These are phyloP conservation scores for Neurospora intermedia DNA, from an alignment of 495 filamentous ascomycete genomes.

Conservation along the genomic window DNA sequence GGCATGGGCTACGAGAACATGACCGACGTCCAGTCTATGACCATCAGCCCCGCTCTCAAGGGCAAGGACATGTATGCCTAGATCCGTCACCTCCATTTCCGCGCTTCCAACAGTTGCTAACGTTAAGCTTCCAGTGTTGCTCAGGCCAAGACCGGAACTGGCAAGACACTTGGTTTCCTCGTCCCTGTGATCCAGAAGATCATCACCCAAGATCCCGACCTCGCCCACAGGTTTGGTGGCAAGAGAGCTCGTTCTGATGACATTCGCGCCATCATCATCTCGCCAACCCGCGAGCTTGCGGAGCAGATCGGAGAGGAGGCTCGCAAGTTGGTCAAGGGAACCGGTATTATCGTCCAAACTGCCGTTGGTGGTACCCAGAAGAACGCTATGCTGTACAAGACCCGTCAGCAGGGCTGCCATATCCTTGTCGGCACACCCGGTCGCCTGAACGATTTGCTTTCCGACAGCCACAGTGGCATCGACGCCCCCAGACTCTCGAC, in stretches of 20 bases:
- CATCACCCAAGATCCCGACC: slow-evolving; percentile 44
- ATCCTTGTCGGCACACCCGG: slow-evolving; percentile 86
- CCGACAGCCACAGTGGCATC: slow-evolving; percentile 55
- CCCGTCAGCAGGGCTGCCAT: slow-evolving; percentile 70
- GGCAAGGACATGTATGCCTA: slow-evolving; percentile 71
- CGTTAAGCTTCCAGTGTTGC: slow-evolving; percentile 50
- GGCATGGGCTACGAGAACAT: slow-evolving; percentile 72
- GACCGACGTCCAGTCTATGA: slow-evolving; percentile 85
- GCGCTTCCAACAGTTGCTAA: neutral
- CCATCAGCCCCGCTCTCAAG: slow-evolving; percentile 64
- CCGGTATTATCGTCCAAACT: slow-evolving; percentile 65
- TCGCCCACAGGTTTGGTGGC: slow-evolving; percentile 20
- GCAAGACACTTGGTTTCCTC: slow-evolving; percentile 79
- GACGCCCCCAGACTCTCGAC: slow-evolving; percentile 59
- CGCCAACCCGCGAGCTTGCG: slow-evolving; percentile 88
- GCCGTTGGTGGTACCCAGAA: slow-evolving; percentile 89
- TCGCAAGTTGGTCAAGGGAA: slow-evolving; percentile 51
- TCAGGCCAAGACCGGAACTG: slow-evolving; percentile 80
- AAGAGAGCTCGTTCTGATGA: slow-evolving; percentile 41
- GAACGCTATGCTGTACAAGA: slow-evolving; percentile 44
- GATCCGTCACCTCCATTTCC: neutral
- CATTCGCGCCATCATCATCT: slow-evolving; percentile 83
- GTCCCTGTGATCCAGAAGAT: slow-evolving; percentile 66
- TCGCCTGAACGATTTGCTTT: slow-evolving; percentile 73
- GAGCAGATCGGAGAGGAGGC: slow-evolving; percentile 90